Base-by-base conservation (phyloP, 495 filamentous ascomycete species). In the Peziza echinospora region DNA sequence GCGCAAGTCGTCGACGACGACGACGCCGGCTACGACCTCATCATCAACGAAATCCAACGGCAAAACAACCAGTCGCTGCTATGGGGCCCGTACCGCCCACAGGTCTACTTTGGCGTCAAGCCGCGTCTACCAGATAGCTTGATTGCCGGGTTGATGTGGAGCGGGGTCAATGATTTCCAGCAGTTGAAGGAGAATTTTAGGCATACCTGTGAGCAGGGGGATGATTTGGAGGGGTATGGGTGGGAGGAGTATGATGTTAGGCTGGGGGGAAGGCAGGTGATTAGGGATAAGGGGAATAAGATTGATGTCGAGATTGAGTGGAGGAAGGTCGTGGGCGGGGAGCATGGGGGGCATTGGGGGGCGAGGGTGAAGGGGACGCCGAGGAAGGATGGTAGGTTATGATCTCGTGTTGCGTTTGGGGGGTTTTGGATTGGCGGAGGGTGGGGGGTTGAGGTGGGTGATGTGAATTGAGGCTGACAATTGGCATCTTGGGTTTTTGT, bases 21-120 rank as follows among this genome's bases (percentile, higher is more conserved):
- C 41, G 22, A 13, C 41, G 21, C 10, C 41, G 41, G 21, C 13
- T 21, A n/a, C n/a, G n/a, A 59, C 24, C 62, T 71, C 40, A 60
- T 72, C 28, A 66, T 59, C 52, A 60, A 57, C 49, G 69, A 77
- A 55, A 59, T 71, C 49, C 70, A 64, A 42, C 64, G 68, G 26
- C 66, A 75, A 46, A 81, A 78, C 54, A 93, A 93, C 58, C 67
- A 91, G 53, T 84, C 78, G 50, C 67, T 97, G 50, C 65, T 94
- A 73, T 97, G 89, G 89, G 91, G 91, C 5, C 84, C 89, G 21
- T 97, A 96, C 63, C 72, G 83, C 21, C 84, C 89, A 4, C 93
- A 94, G 53, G 65, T 97, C 21, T 97, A 97, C 65, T 96, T 97
- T 65, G 89, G 89, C 3, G 73, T 94, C 26, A 72, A 84, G 7